Base-by-base conservation (phyloP, 768 basidiomycete species). In the Amanita exitialis region DNA sequence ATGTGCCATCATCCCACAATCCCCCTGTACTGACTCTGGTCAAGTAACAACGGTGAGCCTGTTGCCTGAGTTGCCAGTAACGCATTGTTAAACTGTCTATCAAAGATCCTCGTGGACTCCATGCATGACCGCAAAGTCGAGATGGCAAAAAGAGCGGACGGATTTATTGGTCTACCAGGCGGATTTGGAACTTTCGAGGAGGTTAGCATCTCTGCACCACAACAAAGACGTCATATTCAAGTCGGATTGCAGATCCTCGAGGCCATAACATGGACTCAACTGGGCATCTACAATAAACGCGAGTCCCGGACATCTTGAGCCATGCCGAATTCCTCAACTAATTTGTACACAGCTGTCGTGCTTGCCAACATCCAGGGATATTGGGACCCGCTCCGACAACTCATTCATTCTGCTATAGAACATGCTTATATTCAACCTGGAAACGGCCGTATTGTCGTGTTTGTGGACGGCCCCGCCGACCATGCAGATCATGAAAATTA, bases 161-260 rank as follows among this genome's bases (percentile, higher is more conserved):
- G 82, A 0, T 99, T 99, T 59, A 69, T 97, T 43, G 90, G 83
- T 9, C 70, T 99, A 16, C 94, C 95, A 1, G 95, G 95, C 16
- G 95, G 95, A 0, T 96, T 82, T 61, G 95, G 95, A 8, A 97
- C 94, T 0, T 90, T 91, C 56, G 96, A 99, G 67, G 95, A 97
- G 77, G 88, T 84, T 27, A 53, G 63, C 50, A 18, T 10, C 6
- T 10, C 9, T n/a, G 16, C 30, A 42, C 48, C 51, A 18, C 35
- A 59, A 52, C 28, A 37, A 39, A 42, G 25, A 32, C 38, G 38
- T 42, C 15, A 27, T 36, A 37, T 10, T 34, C 10, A 51, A n/a
- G 27, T 39, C 5, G 18, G 37, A 10, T 9, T 44, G 37, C 56
- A 90, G 86, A 68, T 90, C n/a, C 65, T 96, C 25, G 95, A 98